Base-by-base conservation (phyloP, 331 rosid genomes). In the Stylosanthes scabra region DNA sequence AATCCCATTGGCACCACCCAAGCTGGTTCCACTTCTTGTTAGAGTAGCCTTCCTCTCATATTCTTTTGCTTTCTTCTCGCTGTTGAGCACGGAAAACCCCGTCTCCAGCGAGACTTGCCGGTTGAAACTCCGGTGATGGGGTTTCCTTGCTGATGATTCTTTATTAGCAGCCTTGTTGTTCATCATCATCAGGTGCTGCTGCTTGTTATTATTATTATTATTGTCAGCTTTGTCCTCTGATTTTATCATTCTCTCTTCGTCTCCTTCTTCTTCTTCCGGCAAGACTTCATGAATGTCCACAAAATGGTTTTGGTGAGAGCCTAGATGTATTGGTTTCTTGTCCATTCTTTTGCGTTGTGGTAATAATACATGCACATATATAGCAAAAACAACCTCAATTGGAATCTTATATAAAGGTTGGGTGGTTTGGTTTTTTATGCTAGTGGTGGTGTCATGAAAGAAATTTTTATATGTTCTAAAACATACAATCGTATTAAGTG, bases 31-130 rank as follows among this genome's bases (percentile, higher is more conserved):
- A 49, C 92, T 90, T 67, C 98, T 87, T 0, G 89, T 75, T 28
- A 90, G 82, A 52, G 39, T 34, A 3, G 41, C 62, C 47, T 72
- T 80, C 76, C 79, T 85, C 42, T 81, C 86, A 1, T 12, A 4
- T 37, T 85, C 83, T 80, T 75, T 92, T 8, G 71, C 86, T 64
- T 76, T 83, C 0, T 84, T 80, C 39, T 81, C 89, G 51, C 68
- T 72, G 52, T 56, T 77, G 51, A 90, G 83, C 77, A 78, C 87
- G 3, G 90, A 83, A 39, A 89, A 88, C 6, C 95, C 96, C 0
- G 98, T 93, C 80, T 90, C 98, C 2, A 93, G 79, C 1, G 98
- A 93, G 61, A 93, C 86, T 62, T 88, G 95, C 71, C 91, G 63
- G 52, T 74, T 80, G n/a, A 92, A 75, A 75, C 82, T 68, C 75